phyloP scores from a whole-genome alignment of 768 basidiomycete species.

The Leucosporidium creatinivorum region DNA sequence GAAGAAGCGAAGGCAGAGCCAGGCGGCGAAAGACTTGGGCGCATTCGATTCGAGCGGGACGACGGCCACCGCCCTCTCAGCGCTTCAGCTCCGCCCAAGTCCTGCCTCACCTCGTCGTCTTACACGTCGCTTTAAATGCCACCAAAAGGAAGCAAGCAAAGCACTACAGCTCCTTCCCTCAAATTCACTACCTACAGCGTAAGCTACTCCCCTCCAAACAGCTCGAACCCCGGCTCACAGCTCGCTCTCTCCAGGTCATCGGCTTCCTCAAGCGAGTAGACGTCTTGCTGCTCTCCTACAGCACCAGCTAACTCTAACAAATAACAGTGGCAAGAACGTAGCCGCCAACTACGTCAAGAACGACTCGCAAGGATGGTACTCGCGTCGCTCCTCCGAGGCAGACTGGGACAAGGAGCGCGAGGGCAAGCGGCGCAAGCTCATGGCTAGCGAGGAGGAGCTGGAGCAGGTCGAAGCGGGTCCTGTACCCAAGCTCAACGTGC shows the following conservation, averaged over 20 bases:
- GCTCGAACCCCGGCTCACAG: not conserved
- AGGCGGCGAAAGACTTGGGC: no score
- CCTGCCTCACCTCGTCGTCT: no score
- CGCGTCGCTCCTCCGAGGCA: constrained; percentile 2
- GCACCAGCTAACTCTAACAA: not conserved
- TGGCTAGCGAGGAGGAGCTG: constrained; percentile 23
- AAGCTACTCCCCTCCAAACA: not conserved
- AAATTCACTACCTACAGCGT: constrained; percentile 5
- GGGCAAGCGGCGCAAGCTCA: constrained; percentile 25
- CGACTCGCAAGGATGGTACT: constrained; percentile 26
- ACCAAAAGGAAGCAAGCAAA: no score
- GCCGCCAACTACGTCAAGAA: constrained; percentile 23
- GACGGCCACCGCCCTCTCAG: no score
- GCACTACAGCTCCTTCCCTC: not conserved
- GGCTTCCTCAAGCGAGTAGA: constrained; percentile 28
- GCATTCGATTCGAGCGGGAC: no score
- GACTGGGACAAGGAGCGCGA: constrained; percentile 21
- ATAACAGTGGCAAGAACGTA: constrained; percentile 34
- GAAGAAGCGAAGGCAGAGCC: no score
- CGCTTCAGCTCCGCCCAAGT: no score
- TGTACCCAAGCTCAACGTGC: constrained; percentile 6
- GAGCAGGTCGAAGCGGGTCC: not conserved
- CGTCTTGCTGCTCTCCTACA: no score
- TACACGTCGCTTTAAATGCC: no score
- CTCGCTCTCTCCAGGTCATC: constrained; percentile 12